Percentiles rank a stretch among this genome's conserved stretches.
Evolutionary conservation across 2,329 filamentous ascomycete species (phyloP).

Genomic region (Trichoderma koningii): DNA sequence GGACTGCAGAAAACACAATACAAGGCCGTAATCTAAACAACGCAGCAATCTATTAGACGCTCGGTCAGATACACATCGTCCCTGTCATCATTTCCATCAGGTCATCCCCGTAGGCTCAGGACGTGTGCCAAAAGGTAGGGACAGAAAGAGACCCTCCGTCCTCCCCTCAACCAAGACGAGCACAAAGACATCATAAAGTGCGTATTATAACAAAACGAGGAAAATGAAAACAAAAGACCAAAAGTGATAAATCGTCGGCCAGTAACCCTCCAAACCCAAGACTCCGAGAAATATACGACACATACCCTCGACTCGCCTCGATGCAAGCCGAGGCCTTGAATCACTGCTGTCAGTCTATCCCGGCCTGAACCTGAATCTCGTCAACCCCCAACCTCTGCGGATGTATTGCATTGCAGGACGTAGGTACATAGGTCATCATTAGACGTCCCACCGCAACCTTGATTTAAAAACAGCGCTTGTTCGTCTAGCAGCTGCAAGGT

Average conservation of each 20-base stretch:
- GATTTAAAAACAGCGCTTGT: background rate
- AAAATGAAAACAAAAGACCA: conserved; percentile 30
- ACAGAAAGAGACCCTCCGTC: conserved; percentile 5
- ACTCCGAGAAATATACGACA: conserved; percentile 46
- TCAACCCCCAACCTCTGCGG: conserved; percentile 27
- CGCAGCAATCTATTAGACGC: conserved; percentile 38
- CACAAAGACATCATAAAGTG: conserved; percentile 25
- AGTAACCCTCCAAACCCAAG: conserved; percentile 44
- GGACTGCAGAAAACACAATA: background rate
- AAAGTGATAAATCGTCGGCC: conserved; percentile 44
- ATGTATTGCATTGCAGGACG: conserved; percentile 34
- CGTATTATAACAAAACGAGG: conserved; percentile 32
- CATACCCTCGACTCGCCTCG: conserved; percentile 33
- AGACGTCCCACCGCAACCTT: conserved; percentile 24
- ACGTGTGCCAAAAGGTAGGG: conserved; percentile 5
- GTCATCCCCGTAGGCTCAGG: conserved; percentile 5
- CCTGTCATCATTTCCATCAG: conserved; percentile 15
- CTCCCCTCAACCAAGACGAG: conserved; percentile 15
- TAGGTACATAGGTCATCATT: conserved; percentile 26
- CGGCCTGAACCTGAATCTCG: conserved; percentile 31
- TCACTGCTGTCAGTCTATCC: conserved; percentile 37
- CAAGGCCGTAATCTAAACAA: conserved; percentile 24
- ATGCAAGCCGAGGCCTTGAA: conserved; percentile 33
- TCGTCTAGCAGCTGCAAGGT: conserved; percentile 57
- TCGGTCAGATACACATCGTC: conserved; percentile 26